A percentile compares a stretch with the other conserved stretches of the same genome.
Evolutionary conservation across 176 grass and related monocot genomes (phyloP).

Genomic region (Triticum monococcum): DNA sequence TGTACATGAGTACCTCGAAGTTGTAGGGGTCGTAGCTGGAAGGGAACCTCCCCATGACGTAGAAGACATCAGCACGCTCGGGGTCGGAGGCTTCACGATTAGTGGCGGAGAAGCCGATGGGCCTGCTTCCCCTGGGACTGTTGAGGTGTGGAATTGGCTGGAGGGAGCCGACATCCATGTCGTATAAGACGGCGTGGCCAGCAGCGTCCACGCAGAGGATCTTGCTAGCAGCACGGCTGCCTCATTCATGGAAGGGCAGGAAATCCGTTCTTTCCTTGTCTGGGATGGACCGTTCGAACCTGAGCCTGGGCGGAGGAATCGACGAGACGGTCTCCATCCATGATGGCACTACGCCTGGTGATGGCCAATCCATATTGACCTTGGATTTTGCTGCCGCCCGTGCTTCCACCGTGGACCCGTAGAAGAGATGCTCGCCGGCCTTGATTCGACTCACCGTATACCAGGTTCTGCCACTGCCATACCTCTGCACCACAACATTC

Average conservation of each 20-base stretch:
- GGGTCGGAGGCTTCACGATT: background rate
- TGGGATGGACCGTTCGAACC: background rate
- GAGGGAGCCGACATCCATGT: background rate
- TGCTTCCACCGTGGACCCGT: no score
- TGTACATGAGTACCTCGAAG: constrained; percentile 7
- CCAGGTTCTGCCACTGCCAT: background rate
- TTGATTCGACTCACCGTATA: no score
- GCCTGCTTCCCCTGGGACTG: background rate
- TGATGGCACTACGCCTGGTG: no score
- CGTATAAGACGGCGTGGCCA: background rate
- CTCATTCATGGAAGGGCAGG: background rate
- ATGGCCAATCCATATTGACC: no score
- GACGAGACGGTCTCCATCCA: no score
- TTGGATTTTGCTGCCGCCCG: no score
- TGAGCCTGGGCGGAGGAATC: no score
- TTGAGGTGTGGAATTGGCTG: background rate
- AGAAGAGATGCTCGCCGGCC: no score
- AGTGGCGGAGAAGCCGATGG: background rate
- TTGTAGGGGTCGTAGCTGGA: background rate
- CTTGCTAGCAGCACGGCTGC: background rate
- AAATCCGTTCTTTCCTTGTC: background rate
- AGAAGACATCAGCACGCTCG: background rate
- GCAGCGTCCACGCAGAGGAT: background rate
- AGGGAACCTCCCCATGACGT: background rate
- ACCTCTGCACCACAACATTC: background rate